These are phyloP conservation scores for Friedmanniomyces simplex DNA, from an alignment of 495 filamentous ascomycete species.

Conservation along the genomic window DNA sequence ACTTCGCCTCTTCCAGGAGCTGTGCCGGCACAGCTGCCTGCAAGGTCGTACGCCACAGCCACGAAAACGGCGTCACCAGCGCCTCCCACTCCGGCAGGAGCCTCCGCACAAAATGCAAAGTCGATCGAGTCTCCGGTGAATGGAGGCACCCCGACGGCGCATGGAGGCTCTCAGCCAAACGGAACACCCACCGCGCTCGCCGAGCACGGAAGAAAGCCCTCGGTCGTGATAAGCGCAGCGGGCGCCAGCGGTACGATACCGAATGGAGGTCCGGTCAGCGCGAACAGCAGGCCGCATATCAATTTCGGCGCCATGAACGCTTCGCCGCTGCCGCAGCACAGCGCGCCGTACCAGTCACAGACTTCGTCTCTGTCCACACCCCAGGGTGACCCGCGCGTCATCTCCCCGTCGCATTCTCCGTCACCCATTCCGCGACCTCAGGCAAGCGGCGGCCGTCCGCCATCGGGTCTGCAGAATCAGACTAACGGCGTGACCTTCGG, in stretches of 20 bases:
- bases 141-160: conserved; percentile 63
- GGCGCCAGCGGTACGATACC: conserved; percentile 62
- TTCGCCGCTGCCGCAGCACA: conserved; percentile 50
- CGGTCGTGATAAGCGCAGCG: conserved; percentile 71
- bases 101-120: conserved; percentile 74
- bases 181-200: conserved; percentile 19
- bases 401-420: conserved; percentile 62
- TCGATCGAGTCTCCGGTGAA: conserved; percentile 70
- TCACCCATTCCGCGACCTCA: conserved; percentile 81
- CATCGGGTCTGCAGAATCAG: conserved; percentile 53
- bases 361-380: conserved; percentile 45
- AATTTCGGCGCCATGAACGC: conserved; percentile 66
- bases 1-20: conserved; percentile 48
- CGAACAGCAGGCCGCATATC: conserved; percentile 49
- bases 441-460: conserved; percentile 71
- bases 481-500: conserved; percentile 65
- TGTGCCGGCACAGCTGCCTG: conserved; percentile 50
- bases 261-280: conserved; percentile 58
- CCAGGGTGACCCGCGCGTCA: conserved; percentile 37
- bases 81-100: conserved; percentile 58
- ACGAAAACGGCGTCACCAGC: conserved; percentile 62
- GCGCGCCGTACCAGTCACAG: conserved; percentile 29
- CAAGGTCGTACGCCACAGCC: conserved; percentile 58
- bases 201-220: conserved; percentile 69
- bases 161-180: conserved; percentile 33